Conservation (phyloP, 2,329 filamentous ascomycete species). For the Nothomitra cinnamomea region DNA sequence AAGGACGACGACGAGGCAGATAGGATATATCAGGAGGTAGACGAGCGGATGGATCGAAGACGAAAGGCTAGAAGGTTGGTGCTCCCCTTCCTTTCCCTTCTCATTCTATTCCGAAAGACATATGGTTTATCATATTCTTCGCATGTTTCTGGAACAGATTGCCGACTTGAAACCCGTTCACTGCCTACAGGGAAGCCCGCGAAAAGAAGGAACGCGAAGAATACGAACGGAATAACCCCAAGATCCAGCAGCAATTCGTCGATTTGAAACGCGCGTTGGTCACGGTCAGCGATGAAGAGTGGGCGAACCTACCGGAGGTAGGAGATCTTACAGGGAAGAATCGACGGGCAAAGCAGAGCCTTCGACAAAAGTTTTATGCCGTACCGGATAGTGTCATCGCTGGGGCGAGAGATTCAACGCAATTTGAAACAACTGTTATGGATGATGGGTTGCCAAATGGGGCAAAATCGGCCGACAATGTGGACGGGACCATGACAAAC, state of each 20-base stretch:
- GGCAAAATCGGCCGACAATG: conserved; percentile 27
- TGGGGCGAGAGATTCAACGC: conserved; percentile 60
- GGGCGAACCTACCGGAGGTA: conserved; percentile 88
- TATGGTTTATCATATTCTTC: conserved; percentile 50
- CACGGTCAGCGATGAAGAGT: conserved; percentile 84
- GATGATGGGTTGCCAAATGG: conserved; percentile 51
- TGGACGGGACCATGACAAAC: conserved; percentile 87
- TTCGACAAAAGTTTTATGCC: conserved; percentile 78
- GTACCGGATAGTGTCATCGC: conserved; percentile 93
- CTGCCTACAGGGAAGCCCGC: conserved; percentile 68
- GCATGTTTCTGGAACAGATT: conserved; percentile 52
- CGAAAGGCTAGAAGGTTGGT: conserved; percentile 72
- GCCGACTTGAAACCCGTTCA: conserved; percentile 49
- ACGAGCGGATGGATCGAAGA: conserved; percentile 90
- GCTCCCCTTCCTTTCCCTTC: conserved; percentile 9
- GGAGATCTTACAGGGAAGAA: conserved; percentile 95
- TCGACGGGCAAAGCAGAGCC: conserved; percentile 64
- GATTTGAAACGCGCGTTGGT: conserved; percentile 84
- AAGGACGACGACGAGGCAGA: conserved; percentile 97
- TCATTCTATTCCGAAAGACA: conserved; percentile 23
- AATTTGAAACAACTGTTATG: conserved; percentile 76
- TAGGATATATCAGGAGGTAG: conserved; percentile 84
- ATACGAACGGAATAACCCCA: conserved; percentile 93
- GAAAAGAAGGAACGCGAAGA: conserved; percentile 84
- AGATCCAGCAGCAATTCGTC: conserved; percentile 95